Percentiles rank a stretch among this genome's conserved stretches.
These are phyloP conservation scores for Microbotryum scabiosae DNA, from an alignment of 1,284 basidiomycete species.

Conservation along the genomic window DNA sequence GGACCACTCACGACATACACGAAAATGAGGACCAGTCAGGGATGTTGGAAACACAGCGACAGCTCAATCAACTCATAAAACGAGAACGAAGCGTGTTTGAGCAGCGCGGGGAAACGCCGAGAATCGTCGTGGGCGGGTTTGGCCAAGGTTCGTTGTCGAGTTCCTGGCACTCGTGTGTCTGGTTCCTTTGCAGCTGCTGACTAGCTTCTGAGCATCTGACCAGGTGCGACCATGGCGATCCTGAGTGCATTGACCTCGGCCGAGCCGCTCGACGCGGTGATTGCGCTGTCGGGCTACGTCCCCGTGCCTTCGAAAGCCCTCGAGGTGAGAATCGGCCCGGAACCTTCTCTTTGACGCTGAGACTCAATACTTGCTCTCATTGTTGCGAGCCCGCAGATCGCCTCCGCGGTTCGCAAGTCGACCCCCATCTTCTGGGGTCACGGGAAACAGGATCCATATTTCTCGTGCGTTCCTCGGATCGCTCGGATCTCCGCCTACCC, in stretches of 20 bases:
- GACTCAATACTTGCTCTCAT: background rate
- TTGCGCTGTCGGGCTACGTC: constrained; percentile 21
- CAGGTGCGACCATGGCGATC: constrained; percentile 27
- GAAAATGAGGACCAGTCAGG: constrained; percentile 15
- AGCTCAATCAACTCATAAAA: constrained; percentile 20
- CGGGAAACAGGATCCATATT: constrained; percentile 12
- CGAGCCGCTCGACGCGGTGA: constrained; percentile 12
- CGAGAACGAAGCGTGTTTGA: constrained; percentile 11
- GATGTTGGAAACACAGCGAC: constrained; percentile 18
- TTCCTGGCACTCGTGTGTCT: no score
- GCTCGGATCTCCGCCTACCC: background rate
- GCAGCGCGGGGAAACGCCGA: constrained; percentile 12
- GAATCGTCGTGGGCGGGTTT: constrained; percentile 24
- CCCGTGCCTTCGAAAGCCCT: constrained; percentile 4
- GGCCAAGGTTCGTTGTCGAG: constrained; percentile 15
- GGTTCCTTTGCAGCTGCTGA: no score
- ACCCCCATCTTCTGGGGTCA: constrained; percentile 24
- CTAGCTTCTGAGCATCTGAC: no score
- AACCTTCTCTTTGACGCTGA: background rate
- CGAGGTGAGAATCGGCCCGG: constrained; percentile 1
- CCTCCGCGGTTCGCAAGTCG: background rate
- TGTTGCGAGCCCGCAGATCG: background rate
- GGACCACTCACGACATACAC: constrained; percentile 17
- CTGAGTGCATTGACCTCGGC: constrained; percentile 5
- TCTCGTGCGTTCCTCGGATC: constrained; percentile 1